Conservation (phyloP, 148 eudicot species). For the Fagopyrum homotropicum region DNA sequence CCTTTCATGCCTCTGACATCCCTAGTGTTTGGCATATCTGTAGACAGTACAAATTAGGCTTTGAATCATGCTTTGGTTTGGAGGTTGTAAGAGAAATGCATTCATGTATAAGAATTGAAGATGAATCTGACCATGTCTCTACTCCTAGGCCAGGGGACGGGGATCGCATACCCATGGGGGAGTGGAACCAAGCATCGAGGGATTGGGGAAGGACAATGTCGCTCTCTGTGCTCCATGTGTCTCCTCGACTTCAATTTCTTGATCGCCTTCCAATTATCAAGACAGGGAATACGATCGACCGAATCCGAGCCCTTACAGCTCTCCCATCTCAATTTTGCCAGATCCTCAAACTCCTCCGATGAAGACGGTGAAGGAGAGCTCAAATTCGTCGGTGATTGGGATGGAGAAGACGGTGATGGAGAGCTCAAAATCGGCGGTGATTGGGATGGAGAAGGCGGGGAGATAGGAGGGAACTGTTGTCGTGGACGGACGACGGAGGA, state of each 20-base stretch:
- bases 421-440: neutral
- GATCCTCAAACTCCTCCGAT: slow-evolving; percentile 18
- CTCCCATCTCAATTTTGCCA: slow-evolving; percentile 42
- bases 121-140: slow-evolving; percentile 97
- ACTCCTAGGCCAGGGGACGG: slow-evolving; percentile 88
- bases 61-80: too few relatives aligned
- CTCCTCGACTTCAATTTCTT: slow-evolving; percentile 50
- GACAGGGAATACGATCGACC: slow-evolving; percentile 84
- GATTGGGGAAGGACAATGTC: slow-evolving; percentile 61
- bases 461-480: neutral
- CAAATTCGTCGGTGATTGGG: neutral
- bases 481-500: neutral
- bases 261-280: slow-evolving; percentile 69
- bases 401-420: neutral
- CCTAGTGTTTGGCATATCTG: too few relatives aligned
- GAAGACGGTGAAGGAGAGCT: neutral
- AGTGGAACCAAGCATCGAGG: slow-evolving; percentile 54
- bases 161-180: slow-evolving; percentile 64
- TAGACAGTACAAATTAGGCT: neutral
- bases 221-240: slow-evolving; percentile 88
- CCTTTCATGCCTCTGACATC: neutral
- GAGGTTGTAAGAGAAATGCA: too few relatives aligned
- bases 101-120: too few relatives aligned
- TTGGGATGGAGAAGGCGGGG: neutral
- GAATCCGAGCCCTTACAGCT: slow-evolving; percentile 39